phyloP scores from a whole-genome alignment of 1,139 yeast species.

The Candida freyschussii region DNA sequence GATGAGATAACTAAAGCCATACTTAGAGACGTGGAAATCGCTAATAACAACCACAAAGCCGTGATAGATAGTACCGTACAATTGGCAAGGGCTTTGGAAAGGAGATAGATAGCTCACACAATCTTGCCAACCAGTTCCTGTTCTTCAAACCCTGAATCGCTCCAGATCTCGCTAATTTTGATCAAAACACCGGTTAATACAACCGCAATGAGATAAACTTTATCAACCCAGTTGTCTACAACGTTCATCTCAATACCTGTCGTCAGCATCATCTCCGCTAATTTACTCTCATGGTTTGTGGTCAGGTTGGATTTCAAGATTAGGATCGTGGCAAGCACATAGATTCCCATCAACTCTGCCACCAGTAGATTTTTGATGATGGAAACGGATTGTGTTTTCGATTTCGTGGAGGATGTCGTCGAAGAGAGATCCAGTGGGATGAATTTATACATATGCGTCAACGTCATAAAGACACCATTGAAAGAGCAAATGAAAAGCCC shows the following conservation, averaged over 20 bases:
- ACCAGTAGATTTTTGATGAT: slow-evolving; percentile 44
- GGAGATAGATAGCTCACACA: slow-evolving; percentile 11
- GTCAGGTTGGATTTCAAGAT: slow-evolving; percentile 75
- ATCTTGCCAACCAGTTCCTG: slow-evolving; percentile 19
- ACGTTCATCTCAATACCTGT: slow-evolving; percentile 25
- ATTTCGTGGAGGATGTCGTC: slow-evolving; percentile 4
- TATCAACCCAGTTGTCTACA: slow-evolving; percentile 81
- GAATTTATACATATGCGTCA: slow-evolving; percentile 24
- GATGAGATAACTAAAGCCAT: slow-evolving; percentile 10
- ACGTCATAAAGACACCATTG: slow-evolving; percentile 25
- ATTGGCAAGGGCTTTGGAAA: slow-evolving; percentile 2
- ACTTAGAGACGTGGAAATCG: slow-evolving; percentile 11
- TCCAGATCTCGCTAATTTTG: slow-evolving; percentile 18
- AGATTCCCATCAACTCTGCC: slow-evolving; percentile 70
- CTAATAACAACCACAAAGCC: slow-evolving; percentile 5
- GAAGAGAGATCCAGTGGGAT: slow-evolving; percentile 20
- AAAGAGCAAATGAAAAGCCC: slow-evolving; percentile 22
- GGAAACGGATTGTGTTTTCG: slow-evolving; percentile 23
- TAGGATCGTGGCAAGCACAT: slow-evolving; percentile 75
- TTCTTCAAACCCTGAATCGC: slow-evolving; percentile 22
- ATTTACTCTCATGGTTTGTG: slow-evolving; percentile 40
- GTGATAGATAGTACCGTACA: slow-evolving; percentile 1
- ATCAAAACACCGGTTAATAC: slow-evolving; percentile 48
- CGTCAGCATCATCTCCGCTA: slow-evolving; percentile 26
- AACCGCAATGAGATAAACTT: slow-evolving; percentile 59